A percentile compares a stretch with the other conserved stretches of the same genome.
Evolutionary conservation across 108 stramenopile species (phyloP).

Genomic region (Stephanodiscus triporus): DNA sequence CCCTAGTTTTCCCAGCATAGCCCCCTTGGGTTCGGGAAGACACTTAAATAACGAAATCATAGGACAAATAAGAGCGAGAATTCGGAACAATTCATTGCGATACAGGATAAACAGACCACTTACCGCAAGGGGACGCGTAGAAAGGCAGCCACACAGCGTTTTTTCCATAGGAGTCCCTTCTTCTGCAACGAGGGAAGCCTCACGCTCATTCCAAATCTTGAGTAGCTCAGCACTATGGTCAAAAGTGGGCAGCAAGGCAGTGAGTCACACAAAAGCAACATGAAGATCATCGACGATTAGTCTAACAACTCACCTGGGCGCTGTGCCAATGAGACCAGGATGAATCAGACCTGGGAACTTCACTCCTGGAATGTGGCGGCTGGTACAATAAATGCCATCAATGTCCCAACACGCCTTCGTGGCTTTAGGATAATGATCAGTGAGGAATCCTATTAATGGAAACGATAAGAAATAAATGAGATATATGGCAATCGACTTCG

Average conservation of each 20-base stretch:
- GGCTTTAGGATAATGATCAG: conserved; percentile 66
- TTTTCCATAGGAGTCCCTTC: conserved; percentile 63
- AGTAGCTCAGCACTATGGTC: conserved; percentile 47
- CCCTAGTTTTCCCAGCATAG: conserved; percentile 68
- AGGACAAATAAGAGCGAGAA: background rate
- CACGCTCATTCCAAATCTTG: conserved; percentile 74
- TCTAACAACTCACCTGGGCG: conserved; percentile 34
- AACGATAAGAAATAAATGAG: background rate
- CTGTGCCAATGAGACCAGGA: conserved; percentile 72
- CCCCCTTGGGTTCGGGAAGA: conserved; percentile 66
- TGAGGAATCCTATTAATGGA: conserved; percentile 36
- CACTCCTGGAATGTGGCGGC: conserved; percentile 60
- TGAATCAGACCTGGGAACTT: conserved; percentile 63
- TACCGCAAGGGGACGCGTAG: conserved; percentile 62
- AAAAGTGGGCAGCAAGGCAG: background rate
- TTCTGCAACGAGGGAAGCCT: conserved; percentile 55
- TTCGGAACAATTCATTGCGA: background rate
- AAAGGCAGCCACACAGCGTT: conserved; percentile 61
- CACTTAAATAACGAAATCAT: conserved; percentile 21
- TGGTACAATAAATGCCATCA: conserved; percentile 66
- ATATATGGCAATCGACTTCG: conserved; percentile 1
- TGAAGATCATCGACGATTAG: background rate
- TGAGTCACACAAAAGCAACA: background rate
- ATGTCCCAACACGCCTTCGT: conserved; percentile 75
- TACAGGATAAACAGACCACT: background rate